Base-by-base conservation (phyloP, 129 eudicot genomes). In the Centrapalus pauciflorus region DNA sequence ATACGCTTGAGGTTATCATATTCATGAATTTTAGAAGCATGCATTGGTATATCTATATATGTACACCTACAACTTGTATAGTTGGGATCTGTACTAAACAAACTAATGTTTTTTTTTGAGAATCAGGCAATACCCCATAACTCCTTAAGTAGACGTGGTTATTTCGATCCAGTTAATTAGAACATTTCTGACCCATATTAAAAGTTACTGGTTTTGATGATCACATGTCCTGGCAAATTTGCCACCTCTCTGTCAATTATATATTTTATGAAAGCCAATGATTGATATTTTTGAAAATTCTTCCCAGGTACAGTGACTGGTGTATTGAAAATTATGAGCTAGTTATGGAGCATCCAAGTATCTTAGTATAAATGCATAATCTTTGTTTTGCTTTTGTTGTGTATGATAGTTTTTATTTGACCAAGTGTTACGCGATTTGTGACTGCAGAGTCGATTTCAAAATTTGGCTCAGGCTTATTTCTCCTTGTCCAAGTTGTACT, bases 401-500 rank as follows among this genome's bases (percentile, higher is more conserved):
- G 12, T 26, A 52, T 55, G 61, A 3, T 34, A 24, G 12, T 69
- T 25, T 27, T 16, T 5, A 17, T 57, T 55, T 54, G 57, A 34
- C 29, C 48, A 45, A 40, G 33, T 60, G 9, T 65, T 56, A 63
- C 52, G 20, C 26, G 50, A 29, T 54, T 74, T 73, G 35, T 55
- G 49, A 71, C 61, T 84, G 81, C 87, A 88, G 98, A 93, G 85
- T 72, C 92, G 4, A 71, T 76, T 29, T 88, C 98, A 28, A 93
- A 93, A 76, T 88, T 93, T 59, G 98, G 98, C 32, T 84, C 98
- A 14, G 98, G 96, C 55, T 58, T 88, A 41, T 93, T 93, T 78
- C 98, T 93, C n/a, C 87, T 88, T 46, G 89, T 93, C 34, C 98
- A 93, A 76, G 98, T 93, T 76, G 98, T 93, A 56, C 96, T 93